These are phyloP conservation scores for Dissoconium aciculare DNA, from an alignment of 2,329 filamentous ascomycete species.

Conservation along the genomic window DNA sequence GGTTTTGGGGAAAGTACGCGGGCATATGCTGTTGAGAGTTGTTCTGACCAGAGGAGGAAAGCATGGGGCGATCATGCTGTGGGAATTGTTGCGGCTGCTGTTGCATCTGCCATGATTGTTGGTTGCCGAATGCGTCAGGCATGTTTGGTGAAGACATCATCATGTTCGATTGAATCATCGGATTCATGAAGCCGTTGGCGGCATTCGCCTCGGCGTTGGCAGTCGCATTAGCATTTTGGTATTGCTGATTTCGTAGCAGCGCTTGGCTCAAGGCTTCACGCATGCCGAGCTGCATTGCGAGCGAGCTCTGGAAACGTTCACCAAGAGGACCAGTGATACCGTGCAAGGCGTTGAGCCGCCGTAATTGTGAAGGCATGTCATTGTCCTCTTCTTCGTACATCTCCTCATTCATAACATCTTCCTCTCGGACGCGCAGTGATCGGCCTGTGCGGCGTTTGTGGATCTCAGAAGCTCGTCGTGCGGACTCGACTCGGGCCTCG, in stretches of 20 bases:
- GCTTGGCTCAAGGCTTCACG: slow-evolving; percentile 35
- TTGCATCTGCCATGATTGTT: slow-evolving; percentile 29
- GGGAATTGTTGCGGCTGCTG: slow-evolving; percentile 15
- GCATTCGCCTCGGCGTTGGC: slow-evolving; percentile 8
- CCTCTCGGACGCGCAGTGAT: slow-evolving; percentile 63
- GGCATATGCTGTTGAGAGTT: too few species aligned
- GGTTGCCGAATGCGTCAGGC: slow-evolving; percentile 12
- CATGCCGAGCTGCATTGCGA: slow-evolving; percentile 44
- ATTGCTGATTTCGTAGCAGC: slow-evolving; percentile 27
- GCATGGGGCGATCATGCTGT: too few species aligned
- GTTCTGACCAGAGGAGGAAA: too few species aligned
- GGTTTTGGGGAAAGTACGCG: too few species aligned
- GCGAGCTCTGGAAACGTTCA: slow-evolving; percentile 43
- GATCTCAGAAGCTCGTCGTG: slow-evolving; percentile 73
- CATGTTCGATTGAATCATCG: slow-evolving; percentile 19
- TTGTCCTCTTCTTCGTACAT: slow-evolving; percentile 96
- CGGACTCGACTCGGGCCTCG: slow-evolving; percentile 78
- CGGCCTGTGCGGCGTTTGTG: slow-evolving; percentile 80
- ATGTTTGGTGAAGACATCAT: slow-evolving; percentile 19
- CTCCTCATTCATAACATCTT: slow-evolving; percentile 78
- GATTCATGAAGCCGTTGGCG: slow-evolving; percentile 27
- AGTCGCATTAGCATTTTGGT: slow-evolving; percentile 25
- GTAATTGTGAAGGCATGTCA: slow-evolving; percentile 53
- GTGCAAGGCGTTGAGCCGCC: slow-evolving; percentile 39
- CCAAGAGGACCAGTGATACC: slow-evolving; percentile 43